These are phyloP conservation scores for Casaregolazyma suthepensis DNA, from an alignment of 1,139 yeast genomes.

Conservation along the genomic window DNA sequence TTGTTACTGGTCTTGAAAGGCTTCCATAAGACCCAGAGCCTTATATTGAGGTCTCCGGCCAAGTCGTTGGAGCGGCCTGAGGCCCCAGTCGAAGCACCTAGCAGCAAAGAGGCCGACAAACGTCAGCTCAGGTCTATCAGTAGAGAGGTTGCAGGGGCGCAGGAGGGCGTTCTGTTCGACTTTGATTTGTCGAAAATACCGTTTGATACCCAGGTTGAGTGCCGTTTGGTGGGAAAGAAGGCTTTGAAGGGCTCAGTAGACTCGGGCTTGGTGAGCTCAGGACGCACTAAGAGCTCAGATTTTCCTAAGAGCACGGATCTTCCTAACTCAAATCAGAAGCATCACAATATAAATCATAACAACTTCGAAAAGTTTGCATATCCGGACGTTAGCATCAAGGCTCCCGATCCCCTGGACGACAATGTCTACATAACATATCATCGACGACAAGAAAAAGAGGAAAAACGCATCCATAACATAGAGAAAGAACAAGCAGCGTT, in stretches of 20 bases:
- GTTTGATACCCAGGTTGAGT: neutral
- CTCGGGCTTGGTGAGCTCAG: too few relatives aligned
- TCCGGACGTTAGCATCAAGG: neutral
- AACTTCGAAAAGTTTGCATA: neutral
- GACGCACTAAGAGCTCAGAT: too few relatives aligned
- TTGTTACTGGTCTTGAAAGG: constrained; percentile 21
- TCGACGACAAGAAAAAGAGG: constrained; percentile 59
- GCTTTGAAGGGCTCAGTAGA: neutral
- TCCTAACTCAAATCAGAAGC: too few relatives aligned
- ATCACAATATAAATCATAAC: too few relatives aligned
- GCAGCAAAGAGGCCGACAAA: neutral
- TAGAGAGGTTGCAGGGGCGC: neutral
- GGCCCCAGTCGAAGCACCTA: neutral
- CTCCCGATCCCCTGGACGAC: constrained; percentile 44
- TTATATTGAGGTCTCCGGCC: constrained; percentile 3
- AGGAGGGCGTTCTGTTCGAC: constrained; percentile 8
- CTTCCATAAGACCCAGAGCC: constrained; percentile 14
- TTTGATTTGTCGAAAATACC: constrained; percentile 3
- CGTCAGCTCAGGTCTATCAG: constrained; percentile 9
- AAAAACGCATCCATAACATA: constrained; percentile 51
- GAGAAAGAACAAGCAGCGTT: constrained; percentile 47
- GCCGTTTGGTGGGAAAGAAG: neutral
- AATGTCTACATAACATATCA: constrained; percentile 46
- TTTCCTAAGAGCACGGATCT: too few relatives aligned
- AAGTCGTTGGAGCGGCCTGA: neutral